Base-by-base conservation (phyloP, 352 stramenopile genomes). In the Globisporangium mamillatum region DNA sequence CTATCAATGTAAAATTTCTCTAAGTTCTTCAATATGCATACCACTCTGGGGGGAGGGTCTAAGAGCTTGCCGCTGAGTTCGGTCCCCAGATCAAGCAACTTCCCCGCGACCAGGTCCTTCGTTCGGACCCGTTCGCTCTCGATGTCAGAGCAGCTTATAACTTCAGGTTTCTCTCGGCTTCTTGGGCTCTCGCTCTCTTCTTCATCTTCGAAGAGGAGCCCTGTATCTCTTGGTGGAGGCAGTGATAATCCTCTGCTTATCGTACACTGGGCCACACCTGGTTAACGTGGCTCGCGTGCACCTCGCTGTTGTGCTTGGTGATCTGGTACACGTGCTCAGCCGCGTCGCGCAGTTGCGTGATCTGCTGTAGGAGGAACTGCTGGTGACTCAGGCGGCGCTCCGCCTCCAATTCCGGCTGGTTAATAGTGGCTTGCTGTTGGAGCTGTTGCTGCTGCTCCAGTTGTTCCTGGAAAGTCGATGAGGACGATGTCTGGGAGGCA, bases 311-410 rank as follows among this genome's bases (percentile, higher is more conserved):
- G 59, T 75, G 67, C 63, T 80, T 80, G 59, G 72, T 72, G 36
- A 78, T 72, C 41, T 77, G 72, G 56, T 84, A 84, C 57, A 77
- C 79, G 67, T 80, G 78, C 66, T 84, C 77, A 53, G 75, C 77
- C 2, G 77, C 75, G 34, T 80, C 68, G 2, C 73, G 75, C 63
- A 84, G 71, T 69, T 82, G 68, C 29, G 74, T 74, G 75, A 84
- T 84, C 57, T 84, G 77, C 34, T 79, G 63, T 66, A 60, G 32
- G 22, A 71, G 27, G 10, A 66, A 36, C 32, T 61, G 29, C 27
- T 69, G 64, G 9, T 63, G 52, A 8, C 62, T 67, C 52, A 52
- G 24, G n/a, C 36, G 59, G 6, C 34, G 36, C 3, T 53, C 38
- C 25, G 52, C 52, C 22, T 57, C 24, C 52, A 32, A 6, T 24